phyloP scores from a whole-genome alignment of 257 asterid genomes.

The Solanum bulbocastanum region DNA sequence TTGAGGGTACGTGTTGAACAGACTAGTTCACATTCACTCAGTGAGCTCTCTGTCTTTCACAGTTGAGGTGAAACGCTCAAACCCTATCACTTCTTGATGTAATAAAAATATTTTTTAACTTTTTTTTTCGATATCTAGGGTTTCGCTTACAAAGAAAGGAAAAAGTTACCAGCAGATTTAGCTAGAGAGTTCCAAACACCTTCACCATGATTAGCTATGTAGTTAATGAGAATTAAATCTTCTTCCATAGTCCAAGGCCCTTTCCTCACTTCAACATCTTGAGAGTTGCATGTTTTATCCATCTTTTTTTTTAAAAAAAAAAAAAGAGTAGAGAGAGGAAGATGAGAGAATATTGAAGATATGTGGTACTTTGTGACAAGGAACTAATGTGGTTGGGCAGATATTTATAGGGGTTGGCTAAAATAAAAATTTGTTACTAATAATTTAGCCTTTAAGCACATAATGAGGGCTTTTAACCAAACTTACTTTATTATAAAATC shows the following conservation, averaged over 20 bases:
- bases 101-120: not conserved
- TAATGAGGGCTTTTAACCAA: constrained; percentile 41
- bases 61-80: not conserved
- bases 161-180: constrained; percentile 64
- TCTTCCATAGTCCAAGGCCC: constrained; percentile 99
- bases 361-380: constrained; percentile 16
- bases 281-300: constrained; percentile 77
- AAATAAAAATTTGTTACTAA: constrained; percentile 1
- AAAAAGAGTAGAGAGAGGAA: not conserved
- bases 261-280: constrained; percentile 87
- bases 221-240: constrained; percentile 85
- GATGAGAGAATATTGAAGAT: not conserved
- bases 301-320: constrained; percentile 9
- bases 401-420: constrained; percentile 55
- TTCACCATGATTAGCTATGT: constrained; percentile 97
- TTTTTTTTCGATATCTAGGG: not conserved
- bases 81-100: not conserved
- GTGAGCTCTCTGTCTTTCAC: not conserved
- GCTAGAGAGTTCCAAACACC: constrained; percentile 97
- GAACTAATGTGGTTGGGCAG: constrained; percentile 32
- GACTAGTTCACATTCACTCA: not conserved
- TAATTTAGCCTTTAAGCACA: constrained; percentile 25
- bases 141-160: not conserved
- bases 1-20: not conserved
- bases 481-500: constrained; percentile 26